Evolutionary conservation across 306 rosid genomes (phyloP).

Genomic region (Prinsepia uniflora): DNA sequence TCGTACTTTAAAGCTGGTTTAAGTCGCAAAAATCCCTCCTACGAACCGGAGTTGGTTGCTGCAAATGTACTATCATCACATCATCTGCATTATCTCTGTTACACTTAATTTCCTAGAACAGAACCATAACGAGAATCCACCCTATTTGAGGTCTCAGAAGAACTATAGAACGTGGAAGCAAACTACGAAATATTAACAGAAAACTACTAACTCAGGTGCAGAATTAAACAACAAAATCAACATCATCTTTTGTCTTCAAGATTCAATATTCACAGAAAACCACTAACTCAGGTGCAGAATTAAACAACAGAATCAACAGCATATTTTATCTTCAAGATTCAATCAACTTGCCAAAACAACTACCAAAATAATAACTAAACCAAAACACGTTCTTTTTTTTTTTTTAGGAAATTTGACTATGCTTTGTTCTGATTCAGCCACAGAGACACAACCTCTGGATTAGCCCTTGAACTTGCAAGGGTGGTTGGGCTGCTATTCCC

Average conservation of each 20-base stretch:
- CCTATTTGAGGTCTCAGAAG: no score
- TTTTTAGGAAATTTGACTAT: not conserved
- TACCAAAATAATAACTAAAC: conserved; percentile 1
- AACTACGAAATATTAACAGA: not conserved
- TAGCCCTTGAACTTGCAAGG: conserved; percentile 43
- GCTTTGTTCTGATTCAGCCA: conserved; percentile 37
- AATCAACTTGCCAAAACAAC: not conserved
- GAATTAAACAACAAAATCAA: not conserved
- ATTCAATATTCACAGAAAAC: not conserved
- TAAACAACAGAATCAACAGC: not conserved
- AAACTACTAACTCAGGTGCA: not conserved
- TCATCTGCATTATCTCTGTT: not conserved
- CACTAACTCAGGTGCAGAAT: not conserved
- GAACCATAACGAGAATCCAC: not conserved
- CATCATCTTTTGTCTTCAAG: not conserved
- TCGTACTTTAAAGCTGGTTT: not conserved
- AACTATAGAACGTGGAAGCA: not conserved
- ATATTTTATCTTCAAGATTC: not conserved
- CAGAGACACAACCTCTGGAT: conserved; percentile 44
- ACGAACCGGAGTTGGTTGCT: not conserved
- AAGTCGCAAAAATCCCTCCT: not conserved
- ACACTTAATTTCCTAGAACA: not conserved
- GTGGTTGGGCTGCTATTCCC: conserved; percentile 56
- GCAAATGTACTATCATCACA: not conserved
- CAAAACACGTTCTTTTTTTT: not conserved